These are phyloP conservation scores for Podospora appendiculata DNA, from an alignment of 495 filamentous ascomycete genomes.

Conservation along the genomic window DNA sequence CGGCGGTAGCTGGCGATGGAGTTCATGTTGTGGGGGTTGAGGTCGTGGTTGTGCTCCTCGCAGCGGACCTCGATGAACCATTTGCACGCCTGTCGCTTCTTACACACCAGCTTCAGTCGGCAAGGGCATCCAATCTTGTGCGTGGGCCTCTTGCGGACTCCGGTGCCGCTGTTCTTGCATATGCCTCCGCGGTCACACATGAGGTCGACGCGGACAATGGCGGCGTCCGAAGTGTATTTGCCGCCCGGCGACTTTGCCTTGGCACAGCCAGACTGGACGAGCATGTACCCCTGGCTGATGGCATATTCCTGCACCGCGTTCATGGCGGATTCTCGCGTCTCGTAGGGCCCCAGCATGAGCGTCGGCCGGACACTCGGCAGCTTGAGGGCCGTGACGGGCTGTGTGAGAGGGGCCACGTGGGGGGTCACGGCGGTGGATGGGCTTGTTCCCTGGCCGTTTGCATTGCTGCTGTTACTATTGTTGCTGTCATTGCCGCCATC, in stretches of 20 bases:
- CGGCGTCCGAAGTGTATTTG: slow-evolving; percentile 2
- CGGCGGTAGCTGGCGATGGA: slow-evolving; percentile 19
- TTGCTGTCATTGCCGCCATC: background rate
- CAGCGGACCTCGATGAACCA: slow-evolving; percentile 22
- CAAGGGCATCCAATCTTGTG: slow-evolving; percentile 18
- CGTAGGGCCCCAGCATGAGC: slow-evolving; percentile 20
- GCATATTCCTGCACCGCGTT: slow-evolving; percentile 17
- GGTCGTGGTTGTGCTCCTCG: slow-evolving; percentile 24
- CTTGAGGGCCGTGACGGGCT: slow-evolving; percentile 12
- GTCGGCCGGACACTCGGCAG: slow-evolving; percentile 13
- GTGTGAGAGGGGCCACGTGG: slow-evolving; percentile 5
- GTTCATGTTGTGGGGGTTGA: slow-evolving; percentile 16
- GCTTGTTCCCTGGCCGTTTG: background rate
- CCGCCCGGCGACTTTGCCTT: slow-evolving; percentile 10
- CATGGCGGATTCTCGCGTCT: slow-evolving; percentile 9
- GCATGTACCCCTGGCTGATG: slow-evolving; percentile 20
- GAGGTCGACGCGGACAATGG: slow-evolving; percentile 19
- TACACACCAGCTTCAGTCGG: slow-evolving; percentile 17
- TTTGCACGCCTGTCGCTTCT: slow-evolving; percentile 17
- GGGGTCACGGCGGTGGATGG: background rate
- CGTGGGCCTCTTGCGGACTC: slow-evolving; percentile 16
- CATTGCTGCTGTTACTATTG: background rate
- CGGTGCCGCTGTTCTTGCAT: slow-evolving; percentile 19
- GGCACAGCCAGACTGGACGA: slow-evolving; percentile 12
- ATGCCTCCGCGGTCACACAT: slow-evolving; percentile 18